Base-by-base conservation (phyloP, 176 grass and related monocot genomes). In the Carex myosuroides region DNA sequence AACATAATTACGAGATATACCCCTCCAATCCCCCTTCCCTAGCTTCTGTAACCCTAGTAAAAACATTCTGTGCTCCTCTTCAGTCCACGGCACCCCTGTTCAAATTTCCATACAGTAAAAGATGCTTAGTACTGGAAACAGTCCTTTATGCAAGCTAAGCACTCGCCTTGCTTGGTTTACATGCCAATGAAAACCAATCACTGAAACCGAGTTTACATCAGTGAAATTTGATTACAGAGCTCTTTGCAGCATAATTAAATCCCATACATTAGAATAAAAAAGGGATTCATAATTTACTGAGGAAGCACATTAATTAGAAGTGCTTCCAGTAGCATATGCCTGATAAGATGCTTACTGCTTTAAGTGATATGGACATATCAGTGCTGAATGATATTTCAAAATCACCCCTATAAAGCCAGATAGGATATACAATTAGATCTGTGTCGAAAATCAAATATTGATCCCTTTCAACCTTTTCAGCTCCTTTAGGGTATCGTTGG, bases 1-100 rank as follows among this genome's bases (percentile, higher is more conserved):
- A n/a, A 99, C 96, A 32, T 89, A 99, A 82, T 95, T 95, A 88
- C 96, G 96, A 85, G 96, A 93, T 81, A 99, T 99, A 32, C 96
- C 96, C 76, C 96, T 89, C 96, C 96, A 99, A 61, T 99, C 96
- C 79, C 96, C 96, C 72, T 99, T 99, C 5, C 96, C 96, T 56
- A 99, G 91, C 65, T 95, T 99, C 89, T 95, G 91, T 82, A 99
- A 87, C 68, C 96, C 96, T 56, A 99, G 83, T 74, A 99, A 86
- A 92, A 99, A 99, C 81, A 90, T 95, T 84, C 89, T 85, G 81
- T 99, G 96, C 80, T 99, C 96, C 90, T 99, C 96, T 95, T 99
- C 93, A 62, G 93, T 99, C 96, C 96, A 99, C 26, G 96, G 91
- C 83, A 92, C 93, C 61, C 96, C 96, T 99, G 67, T n/a, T 46